Conservation (phyloP, 345 rosid species). For the Theobroma cacao region DNA sequence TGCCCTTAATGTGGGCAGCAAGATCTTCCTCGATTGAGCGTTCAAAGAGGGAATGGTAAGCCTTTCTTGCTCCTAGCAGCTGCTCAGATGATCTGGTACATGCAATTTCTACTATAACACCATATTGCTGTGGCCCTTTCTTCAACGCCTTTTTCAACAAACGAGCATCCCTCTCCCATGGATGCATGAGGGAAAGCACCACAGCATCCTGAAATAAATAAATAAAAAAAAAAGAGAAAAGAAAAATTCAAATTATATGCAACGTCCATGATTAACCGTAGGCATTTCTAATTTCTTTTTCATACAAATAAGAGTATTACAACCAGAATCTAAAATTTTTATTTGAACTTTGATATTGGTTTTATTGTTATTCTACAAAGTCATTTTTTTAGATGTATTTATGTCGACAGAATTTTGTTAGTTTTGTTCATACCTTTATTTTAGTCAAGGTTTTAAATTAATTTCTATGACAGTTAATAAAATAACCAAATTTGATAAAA, state of each 20-base stretch:
- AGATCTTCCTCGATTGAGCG: conserved; percentile 85
- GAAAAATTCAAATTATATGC: not conserved
- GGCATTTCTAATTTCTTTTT: too few relatives aligned
- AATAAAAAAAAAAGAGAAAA: not conserved
- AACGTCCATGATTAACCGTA: too few relatives aligned
- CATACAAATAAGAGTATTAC: too few relatives aligned
- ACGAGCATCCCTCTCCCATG: conserved; percentile 96
- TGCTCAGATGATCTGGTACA: conserved; percentile 81
- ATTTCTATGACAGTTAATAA: too few relatives aligned
- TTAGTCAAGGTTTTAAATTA: too few relatives aligned
- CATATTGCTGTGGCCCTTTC: conserved; percentile 46
- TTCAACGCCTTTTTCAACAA: conserved; percentile 58
- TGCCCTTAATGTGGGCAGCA: conserved; percentile 44
- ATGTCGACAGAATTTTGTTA: too few relatives aligned
- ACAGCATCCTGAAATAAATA: conserved; percentile 49
- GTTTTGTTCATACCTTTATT: too few relatives aligned
- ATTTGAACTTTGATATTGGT: too few relatives aligned
- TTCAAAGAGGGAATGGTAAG: conserved; percentile 84
- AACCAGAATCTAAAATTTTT: too few relatives aligned
- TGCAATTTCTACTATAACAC: conserved; percentile 68
- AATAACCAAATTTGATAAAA: too few relatives aligned
- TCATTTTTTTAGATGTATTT: too few relatives aligned
- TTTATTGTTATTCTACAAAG: too few relatives aligned
- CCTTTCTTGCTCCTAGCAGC: conserved; percentile 76
- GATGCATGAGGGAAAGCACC: conserved; percentile 75